phyloP scores from a whole-genome alignment of 2,329 filamentous ascomycete species.

The Aspergillus sclerotialis region DNA sequence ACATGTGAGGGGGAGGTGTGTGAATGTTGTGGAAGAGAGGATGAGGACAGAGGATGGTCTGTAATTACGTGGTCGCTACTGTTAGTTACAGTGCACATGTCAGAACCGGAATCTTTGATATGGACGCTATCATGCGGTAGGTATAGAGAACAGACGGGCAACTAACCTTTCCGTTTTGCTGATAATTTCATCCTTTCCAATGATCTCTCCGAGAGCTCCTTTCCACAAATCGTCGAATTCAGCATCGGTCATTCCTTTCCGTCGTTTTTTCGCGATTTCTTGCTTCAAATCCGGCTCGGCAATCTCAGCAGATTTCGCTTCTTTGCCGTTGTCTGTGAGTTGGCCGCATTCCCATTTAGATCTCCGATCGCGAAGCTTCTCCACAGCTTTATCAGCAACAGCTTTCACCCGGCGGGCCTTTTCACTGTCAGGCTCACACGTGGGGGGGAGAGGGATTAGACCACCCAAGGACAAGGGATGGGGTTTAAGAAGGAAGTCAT shows the following conservation, averaged over 20 bases:
- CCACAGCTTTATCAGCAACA: slow-evolving; percentile 80
- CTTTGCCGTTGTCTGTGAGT: slow-evolving; percentile 55
- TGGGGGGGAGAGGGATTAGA: slow-evolving; percentile 75
- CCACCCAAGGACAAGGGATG: slow-evolving; percentile 80
- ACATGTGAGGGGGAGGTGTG: slow-evolving; percentile 72
- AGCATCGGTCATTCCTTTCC: slow-evolving; percentile 73
- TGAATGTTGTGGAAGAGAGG: slow-evolving; percentile 82
- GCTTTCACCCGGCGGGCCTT: slow-evolving; percentile 80
- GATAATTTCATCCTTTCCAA: slow-evolving; percentile 54
- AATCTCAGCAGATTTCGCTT: slow-evolving; percentile 58
- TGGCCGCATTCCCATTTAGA: slow-evolving; percentile 90
- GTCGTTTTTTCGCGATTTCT: slow-evolving; percentile 66
- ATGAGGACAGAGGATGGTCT: slow-evolving; percentile 63
- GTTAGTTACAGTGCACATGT: slow-evolving; percentile 65
- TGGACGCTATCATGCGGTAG: slow-evolving; percentile 14
- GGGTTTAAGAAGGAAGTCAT: slow-evolving; percentile 75
- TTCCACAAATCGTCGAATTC: slow-evolving; percentile 82
- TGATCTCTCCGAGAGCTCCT: slow-evolving; percentile 43
- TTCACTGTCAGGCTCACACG: slow-evolving; percentile 90
- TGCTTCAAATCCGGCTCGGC: slow-evolving; percentile 66
- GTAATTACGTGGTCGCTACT: slow-evolving; percentile 66
- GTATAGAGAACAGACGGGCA: slow-evolving; percentile 10
- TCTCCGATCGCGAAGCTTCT: slow-evolving; percentile 75
- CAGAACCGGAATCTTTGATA: slow-evolving; percentile 34
- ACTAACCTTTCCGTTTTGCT: slow-evolving; percentile 54